Percentiles rank a stretch among this genome's conserved stretches.
Conservation (phyloP, 805 yeast genomes). For the Candida piceae region DNA sequence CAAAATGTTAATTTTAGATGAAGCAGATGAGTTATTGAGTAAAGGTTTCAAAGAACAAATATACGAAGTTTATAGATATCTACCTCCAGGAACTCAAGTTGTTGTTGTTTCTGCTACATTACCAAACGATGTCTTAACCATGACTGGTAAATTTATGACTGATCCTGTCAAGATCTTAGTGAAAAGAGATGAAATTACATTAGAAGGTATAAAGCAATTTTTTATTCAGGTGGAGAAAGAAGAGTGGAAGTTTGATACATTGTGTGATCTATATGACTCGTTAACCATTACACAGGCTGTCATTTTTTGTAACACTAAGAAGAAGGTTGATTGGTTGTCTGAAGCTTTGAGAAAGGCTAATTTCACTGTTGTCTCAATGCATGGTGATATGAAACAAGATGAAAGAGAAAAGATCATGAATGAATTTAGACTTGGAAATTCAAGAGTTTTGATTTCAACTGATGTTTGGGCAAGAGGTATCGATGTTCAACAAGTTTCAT, state of each 20-base stretch:
- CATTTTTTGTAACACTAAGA: conserved; percentile 93
- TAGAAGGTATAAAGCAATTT: conserved; percentile 94
- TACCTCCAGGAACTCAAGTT: conserved; percentile 89
- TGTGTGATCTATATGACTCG: conserved; percentile 93
- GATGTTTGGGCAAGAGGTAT: conserved; percentile 98
- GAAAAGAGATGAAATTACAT: conserved; percentile 90
- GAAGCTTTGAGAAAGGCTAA: conserved; percentile 68
- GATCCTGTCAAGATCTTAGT: conserved; percentile 93
- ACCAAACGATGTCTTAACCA: conserved; percentile 87
- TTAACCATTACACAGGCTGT: conserved; percentile 96
- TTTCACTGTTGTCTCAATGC: conserved; percentile 92
- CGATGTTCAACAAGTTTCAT: conserved; percentile 94
- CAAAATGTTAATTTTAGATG: conserved; percentile 94
- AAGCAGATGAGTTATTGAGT: conserved; percentile 95
- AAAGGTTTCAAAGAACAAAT: conserved; percentile 95
- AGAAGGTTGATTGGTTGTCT: conserved; percentile 87
- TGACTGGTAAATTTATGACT: conserved; percentile 89
- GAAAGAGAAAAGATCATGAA: conserved; percentile 94
- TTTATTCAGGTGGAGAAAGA: conserved; percentile 88
- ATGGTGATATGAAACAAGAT: conserved; percentile 91
- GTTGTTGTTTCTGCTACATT: conserved; percentile 93
- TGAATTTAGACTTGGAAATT: conserved; percentile 91
- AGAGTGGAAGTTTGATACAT: conserved; percentile 90
- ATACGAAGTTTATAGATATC: conserved; percentile 82
- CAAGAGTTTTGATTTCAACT: conserved; percentile 88